Percentiles rank a stretch among this genome's conserved stretches.
Evolutionary conservation across 768 basidiomycete genomes (phyloP).

Genomic region (Rhizopogon roseolus): DNA sequence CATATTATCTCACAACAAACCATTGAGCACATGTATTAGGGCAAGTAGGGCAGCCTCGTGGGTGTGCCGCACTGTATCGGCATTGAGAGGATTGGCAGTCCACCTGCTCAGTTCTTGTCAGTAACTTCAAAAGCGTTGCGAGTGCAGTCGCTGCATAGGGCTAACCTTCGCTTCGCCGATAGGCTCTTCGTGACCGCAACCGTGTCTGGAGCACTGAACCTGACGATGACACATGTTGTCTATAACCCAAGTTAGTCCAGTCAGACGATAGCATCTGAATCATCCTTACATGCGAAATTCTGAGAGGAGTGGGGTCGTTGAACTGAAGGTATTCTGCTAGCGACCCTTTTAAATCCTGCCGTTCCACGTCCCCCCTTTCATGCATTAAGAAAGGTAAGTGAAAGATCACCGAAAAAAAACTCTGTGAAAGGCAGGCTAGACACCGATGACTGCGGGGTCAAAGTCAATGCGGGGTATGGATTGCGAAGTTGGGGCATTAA

Average conservation of each 20-base stretch:
- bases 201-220: conserved; percentile 29
- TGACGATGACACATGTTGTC: conserved; percentile 41
- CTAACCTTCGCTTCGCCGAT: conserved; percentile 24
- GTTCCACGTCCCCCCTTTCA: conserved; percentile 1
- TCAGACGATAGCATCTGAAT: neutral
- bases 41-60: conserved; percentile 30
- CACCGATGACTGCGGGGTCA: neutral
- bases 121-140: neutral
- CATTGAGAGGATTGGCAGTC: conserved; percentile 37
- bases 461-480: conserved; percentile 1
- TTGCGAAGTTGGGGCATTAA: conserved; percentile 9
- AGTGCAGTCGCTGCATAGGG: conserved; percentile 3
- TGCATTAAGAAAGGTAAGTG: conserved; percentile 4
- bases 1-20: conserved; percentile 20
- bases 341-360: conserved; percentile 18
- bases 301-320: neutral
- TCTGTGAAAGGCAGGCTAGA: neutral
- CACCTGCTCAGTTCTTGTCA: conserved; percentile 24
- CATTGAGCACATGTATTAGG: conserved; percentile 34
- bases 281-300: neutral
- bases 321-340: neutral
- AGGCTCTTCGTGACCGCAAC: conserved; percentile 34
- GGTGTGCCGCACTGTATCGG: conserved; percentile 38
- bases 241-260: neutral
- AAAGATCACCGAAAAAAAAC: neutral